Conservation (phyloP, 495 filamentous ascomycete genomes). For the Pseudevernia furfuracea region DNA sequence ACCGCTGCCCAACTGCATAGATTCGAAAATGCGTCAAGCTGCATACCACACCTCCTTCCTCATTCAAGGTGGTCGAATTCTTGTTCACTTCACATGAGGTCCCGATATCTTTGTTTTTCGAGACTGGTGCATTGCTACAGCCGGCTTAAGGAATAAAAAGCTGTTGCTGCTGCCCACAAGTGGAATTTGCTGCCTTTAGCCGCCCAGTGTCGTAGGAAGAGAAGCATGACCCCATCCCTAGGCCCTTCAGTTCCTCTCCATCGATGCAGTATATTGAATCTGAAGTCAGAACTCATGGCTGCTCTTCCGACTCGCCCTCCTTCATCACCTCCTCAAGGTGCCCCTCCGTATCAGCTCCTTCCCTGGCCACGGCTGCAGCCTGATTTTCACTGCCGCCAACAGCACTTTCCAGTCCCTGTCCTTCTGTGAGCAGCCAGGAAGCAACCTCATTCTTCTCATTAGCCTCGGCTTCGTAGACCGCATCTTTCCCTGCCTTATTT, state of each 20-base stretch:
- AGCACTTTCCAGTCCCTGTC: slow-evolving; percentile 36
- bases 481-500: slow-evolving; percentile 78
- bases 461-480: slow-evolving; percentile 76
- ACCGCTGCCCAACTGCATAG: no score
- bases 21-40: no score
- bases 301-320: slow-evolving; percentile 3
- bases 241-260: background rate
- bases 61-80: no score
- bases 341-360: background rate
- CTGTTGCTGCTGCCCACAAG: no score
- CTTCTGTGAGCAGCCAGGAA: slow-evolving; percentile 51
- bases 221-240: background rate
- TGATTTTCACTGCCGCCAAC: background rate
- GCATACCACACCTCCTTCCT: no score
- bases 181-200: no score
- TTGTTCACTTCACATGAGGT: no score
- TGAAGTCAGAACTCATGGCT: background rate
- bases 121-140: no score
- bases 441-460: slow-evolving; percentile 61
- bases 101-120: no score
- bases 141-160: no score
- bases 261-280: no score
- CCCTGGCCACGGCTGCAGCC: background rate
- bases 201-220: background rate
- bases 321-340: slow-evolving; percentile 2